phyloP scores from a whole-genome alignment of 2,329 filamentous ascomycete species.

The Hypoxylon sp. region DNA sequence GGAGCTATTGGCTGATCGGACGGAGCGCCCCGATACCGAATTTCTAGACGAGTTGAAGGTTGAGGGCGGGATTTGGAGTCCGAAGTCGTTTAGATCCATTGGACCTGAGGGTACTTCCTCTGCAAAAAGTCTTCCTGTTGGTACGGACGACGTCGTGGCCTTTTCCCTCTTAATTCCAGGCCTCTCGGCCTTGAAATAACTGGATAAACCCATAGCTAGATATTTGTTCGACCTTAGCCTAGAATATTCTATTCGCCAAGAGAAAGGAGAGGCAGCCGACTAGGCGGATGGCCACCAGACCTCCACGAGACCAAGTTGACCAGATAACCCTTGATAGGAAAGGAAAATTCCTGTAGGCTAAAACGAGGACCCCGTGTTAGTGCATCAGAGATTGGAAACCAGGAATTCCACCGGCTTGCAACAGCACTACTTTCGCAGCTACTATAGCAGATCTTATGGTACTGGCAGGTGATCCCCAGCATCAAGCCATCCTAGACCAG shows the following conservation, averaged over 20 bases:
- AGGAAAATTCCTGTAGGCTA: background rate
- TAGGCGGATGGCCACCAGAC: background rate
- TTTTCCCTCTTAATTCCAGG: constrained; percentile 51
- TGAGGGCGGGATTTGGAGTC: constrained; percentile 63
- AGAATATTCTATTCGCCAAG: background rate
- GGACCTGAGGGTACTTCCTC: constrained; percentile 55
- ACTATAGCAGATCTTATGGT: background rate
- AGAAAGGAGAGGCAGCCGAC: background rate
- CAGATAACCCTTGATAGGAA: background rate
- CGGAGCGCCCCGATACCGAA: constrained; percentile 65
- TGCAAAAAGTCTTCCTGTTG: constrained; percentile 48
- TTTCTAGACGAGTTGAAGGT: constrained; percentile 65
- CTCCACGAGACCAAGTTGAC: background rate
- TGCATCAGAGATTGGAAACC: background rate
- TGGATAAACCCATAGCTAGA: constrained; percentile 69
- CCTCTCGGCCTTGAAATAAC: constrained; percentile 72
- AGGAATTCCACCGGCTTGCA: background rate
- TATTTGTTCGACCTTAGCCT: background rate
- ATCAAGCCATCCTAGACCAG: background rate
- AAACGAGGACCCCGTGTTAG: background rate
- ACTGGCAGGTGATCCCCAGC: background rate
- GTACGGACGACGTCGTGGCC: constrained; percentile 39
- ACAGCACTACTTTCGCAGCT: constrained; percentile 1
- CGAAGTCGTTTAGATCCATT: constrained; percentile 58
- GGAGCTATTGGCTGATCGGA: constrained; percentile 62